phyloP scores from a whole-genome alignment of 1,139 yeast genomes.

The Saccharomyces hybrid region DNA sequence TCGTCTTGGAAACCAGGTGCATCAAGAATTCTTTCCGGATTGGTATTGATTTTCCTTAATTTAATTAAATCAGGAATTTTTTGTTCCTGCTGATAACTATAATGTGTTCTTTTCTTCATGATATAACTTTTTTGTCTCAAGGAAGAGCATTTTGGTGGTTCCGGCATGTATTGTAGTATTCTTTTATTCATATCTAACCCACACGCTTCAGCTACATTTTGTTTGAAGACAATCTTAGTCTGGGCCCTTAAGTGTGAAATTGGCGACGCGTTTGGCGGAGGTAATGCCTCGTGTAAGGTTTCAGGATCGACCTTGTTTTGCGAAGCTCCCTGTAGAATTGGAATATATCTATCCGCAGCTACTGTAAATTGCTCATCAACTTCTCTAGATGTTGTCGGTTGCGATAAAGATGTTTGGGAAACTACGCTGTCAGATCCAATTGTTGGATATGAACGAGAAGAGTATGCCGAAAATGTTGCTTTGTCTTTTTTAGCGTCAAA shows the following conservation, averaged over 20 bases:
- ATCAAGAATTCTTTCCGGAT: slow-evolving; percentile 89
- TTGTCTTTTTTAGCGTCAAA: slow-evolving; percentile 3
- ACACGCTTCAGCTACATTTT: slow-evolving; percentile 89
- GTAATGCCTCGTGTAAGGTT: slow-evolving; percentile 25
- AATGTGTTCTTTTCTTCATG: slow-evolving; percentile 26
- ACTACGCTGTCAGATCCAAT: not conserved
- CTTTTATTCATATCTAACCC: slow-evolving; percentile 81
- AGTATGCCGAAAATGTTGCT: not conserved
- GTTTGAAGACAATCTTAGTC: slow-evolving; percentile 63
- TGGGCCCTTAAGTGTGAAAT: slow-evolving; percentile 57
- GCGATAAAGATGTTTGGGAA: slow-evolving; percentile 1
- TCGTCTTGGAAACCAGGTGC: slow-evolving; percentile 95
- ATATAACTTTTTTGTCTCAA: slow-evolving; percentile 22
- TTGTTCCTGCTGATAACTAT: slow-evolving; percentile 18
- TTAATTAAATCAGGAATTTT: slow-evolving; percentile 28
- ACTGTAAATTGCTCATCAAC: slow-evolving; percentile 2
- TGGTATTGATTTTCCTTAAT: slow-evolving; percentile 67
- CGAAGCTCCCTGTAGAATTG: slow-evolving; percentile 41
- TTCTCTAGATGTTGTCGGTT: slow-evolving; percentile 1
- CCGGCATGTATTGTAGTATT: slow-evolving; percentile 78
- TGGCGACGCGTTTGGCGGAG: slow-evolving; percentile 43
- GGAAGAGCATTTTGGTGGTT: slow-evolving; percentile 56
- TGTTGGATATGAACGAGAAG: slow-evolving; percentile 2
- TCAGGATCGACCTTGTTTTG: slow-evolving; percentile 25
- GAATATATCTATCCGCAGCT: slow-evolving; percentile 42